Evolutionary conservation across 106 monocot species (phyloP), one percentile per base, ranked within the genome.

Genomic region (Acorus gramineus): DNA sequence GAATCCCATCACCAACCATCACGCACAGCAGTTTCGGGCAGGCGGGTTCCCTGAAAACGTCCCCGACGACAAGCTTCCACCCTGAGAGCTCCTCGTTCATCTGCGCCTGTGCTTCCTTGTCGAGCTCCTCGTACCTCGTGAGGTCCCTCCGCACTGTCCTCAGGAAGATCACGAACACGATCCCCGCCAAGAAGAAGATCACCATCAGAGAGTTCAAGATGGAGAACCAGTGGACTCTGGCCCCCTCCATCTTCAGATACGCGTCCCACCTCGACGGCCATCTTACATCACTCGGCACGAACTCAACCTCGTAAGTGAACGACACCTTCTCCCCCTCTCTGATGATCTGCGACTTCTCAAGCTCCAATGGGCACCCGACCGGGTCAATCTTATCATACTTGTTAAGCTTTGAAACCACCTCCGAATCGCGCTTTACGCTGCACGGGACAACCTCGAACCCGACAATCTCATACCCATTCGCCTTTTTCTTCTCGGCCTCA

Each of bases 191-290:
- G 53, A 86, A 86, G 61, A 79, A 73, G 65, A 86, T 86, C 11
- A 86, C 82, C 86, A 86, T 76, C 59, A 86, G 42, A 5, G 82
- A 86, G 67, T 86, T 86, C 86, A 86, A 77, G 49, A 86, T 82
- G 3, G 82, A 86, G 67, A 86, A 86, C 86, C 86, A 86, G 14
- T 86, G 86, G 4, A 82, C 77, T 45, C 76, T 79, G 2, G 78
- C 72, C 60, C 86, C 82, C 12, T 82, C 82, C 82, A 79, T 86
- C 61, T 82, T 86, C 64, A 86, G 56, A 54, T 86, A 86, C 11
- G 75, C 76, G 66, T 86, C 86, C 86, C 86, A 86, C 6, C 86
- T 55, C n/a, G 86, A 86, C 3, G 82, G 86, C 86, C 86, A 86
- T 67, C 70, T 79, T 57, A 80, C 77, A 44, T 82, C 67, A 53